Percentiles rank a stretch among this genome's conserved stretches.
phyloP scores from a whole-genome alignment of 208 protist genomes.

The Trypanosoma vivax region DNA sequence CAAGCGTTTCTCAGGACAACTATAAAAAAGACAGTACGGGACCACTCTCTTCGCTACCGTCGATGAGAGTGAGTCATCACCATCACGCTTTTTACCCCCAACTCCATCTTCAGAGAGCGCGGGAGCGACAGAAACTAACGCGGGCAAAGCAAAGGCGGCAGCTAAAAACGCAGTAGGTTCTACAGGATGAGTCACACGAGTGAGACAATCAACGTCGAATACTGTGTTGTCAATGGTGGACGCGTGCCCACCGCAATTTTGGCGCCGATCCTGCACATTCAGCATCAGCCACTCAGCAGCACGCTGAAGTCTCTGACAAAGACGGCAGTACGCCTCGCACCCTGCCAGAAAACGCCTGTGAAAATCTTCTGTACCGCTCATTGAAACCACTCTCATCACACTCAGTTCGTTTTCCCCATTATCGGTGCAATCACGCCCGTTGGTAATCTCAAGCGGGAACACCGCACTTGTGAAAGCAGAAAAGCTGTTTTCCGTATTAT shows the following conservation, averaged over 20 bases:
- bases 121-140: slow-evolving; percentile 19
- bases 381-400: slow-evolving; percentile 17
- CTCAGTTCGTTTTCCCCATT: slow-evolving; percentile 9
- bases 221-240: not conserved
- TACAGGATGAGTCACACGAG: slow-evolving; percentile 23
- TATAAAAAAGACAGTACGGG: slow-evolving; percentile 24
- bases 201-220: slow-evolving; percentile 21
- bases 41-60: not conserved
- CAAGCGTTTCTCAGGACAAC: slow-evolving; percentile 4
- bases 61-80: not conserved
- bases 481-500: too few species aligned
- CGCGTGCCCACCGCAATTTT: not conserved
- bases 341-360: slow-evolving; percentile 9
- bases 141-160: slow-evolving; percentile 35
- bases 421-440: not conserved
- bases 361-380: slow-evolving; percentile 18
- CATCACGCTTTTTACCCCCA: not conserved
- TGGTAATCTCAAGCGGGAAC: not conserved
- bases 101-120: slow-evolving; percentile 3
- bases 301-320: slow-evolving; percentile 13
- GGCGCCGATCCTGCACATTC: not conserved
- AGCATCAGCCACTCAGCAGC: slow-evolving; percentile 17
- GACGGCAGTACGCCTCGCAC: slow-evolving; percentile 17
- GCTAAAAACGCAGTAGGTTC: slow-evolving; percentile 50
- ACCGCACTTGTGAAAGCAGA: slow-evolving; percentile 11